Evolutionary conservation across 441 rosid genomes (phyloP).

Genomic region (Gossypium lobatum): DNA sequence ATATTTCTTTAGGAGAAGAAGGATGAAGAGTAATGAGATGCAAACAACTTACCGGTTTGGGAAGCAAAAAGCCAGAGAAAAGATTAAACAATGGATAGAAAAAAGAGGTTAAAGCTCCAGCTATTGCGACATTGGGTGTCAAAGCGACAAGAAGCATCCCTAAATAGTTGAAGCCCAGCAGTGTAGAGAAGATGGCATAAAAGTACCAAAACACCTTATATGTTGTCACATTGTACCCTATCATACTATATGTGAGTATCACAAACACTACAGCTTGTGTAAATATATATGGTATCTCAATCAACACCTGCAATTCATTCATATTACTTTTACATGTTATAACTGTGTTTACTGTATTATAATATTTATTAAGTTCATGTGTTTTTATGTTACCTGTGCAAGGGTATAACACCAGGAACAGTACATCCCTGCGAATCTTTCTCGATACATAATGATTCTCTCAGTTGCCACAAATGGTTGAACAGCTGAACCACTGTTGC

Average conservation of each 20-base stretch:
- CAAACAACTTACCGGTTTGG: conserved; percentile 34
- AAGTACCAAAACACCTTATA: conserved; percentile 45
- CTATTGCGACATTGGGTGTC: conserved; percentile 45
- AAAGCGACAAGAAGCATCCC: conserved; percentile 50
- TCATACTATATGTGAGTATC: conserved; percentile 42
- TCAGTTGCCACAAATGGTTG: conserved; percentile 37
- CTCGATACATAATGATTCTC: conserved; percentile 50
- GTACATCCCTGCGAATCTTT: conserved; percentile 63
- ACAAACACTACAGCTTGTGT: conserved; percentile 33
- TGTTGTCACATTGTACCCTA: conserved; percentile 36
- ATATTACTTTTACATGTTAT: background rate
- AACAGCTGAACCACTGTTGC: conserved; percentile 37
- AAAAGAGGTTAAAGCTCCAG: conserved; percentile 33
- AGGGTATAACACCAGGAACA: conserved; percentile 41
- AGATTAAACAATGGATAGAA: conserved; percentile 39
- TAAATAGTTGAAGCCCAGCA: conserved; percentile 38
- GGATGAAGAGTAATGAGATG: background rate
- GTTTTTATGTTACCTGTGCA: conserved; percentile 31
- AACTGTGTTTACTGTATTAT: background rate
- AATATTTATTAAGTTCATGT: background rate
- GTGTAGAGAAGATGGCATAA: conserved; percentile 41
- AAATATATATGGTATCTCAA: conserved; percentile 47
- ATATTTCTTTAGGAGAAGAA: no score
- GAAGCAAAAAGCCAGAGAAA: conserved; percentile 50
- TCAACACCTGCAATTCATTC: conserved; percentile 27